Conservation (phyloP, 2,329 filamentous ascomycete genomes). For the Microdochium nivale region DNA sequence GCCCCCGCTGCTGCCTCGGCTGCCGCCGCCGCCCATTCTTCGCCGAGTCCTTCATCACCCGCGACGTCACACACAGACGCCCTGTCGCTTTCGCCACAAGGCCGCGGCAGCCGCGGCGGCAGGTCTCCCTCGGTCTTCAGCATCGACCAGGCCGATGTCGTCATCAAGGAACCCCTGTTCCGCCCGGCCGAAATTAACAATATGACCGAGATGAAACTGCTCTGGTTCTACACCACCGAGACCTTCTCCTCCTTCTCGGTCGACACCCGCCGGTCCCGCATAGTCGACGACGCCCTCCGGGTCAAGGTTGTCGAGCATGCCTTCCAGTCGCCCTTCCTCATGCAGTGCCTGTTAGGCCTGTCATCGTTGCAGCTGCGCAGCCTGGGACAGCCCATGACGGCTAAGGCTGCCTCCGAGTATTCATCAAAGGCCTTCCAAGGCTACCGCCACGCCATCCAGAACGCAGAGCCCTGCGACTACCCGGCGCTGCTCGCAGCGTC, state of each 20-base stretch:
- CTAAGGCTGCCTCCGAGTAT: constrained; percentile 31
- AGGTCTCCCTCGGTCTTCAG: background rate
- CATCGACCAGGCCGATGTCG: constrained; percentile 1
- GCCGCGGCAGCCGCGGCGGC: background rate
- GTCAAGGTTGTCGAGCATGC: constrained; percentile 39
- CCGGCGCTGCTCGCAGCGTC: constrained; percentile 43
- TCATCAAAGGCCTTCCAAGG: constrained; percentile 40
- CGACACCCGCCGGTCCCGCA: constrained; percentile 21
- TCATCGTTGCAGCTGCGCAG: constrained; percentile 39
- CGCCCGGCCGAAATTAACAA: constrained; percentile 23
- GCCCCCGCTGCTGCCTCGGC: constrained; percentile 7
- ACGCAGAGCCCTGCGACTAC: constrained; percentile 33
- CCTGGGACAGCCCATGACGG: constrained; percentile 28
- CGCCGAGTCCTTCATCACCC: background rate
- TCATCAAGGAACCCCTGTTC: constrained; percentile 26
- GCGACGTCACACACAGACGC: background rate
- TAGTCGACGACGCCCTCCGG: constrained; percentile 34
- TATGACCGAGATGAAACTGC: constrained; percentile 38
- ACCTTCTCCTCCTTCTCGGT: constrained; percentile 38
- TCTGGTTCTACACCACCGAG: constrained; percentile 45
- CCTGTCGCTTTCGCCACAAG: background rate
- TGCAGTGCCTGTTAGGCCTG: constrained; percentile 44
- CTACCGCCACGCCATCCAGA: constrained; percentile 41
- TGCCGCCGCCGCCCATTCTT: background rate
- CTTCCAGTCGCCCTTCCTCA: constrained; percentile 43